Evolutionary conservation across 306 rosid genomes (phyloP).

Genomic region (Sindora glabra): DNA sequence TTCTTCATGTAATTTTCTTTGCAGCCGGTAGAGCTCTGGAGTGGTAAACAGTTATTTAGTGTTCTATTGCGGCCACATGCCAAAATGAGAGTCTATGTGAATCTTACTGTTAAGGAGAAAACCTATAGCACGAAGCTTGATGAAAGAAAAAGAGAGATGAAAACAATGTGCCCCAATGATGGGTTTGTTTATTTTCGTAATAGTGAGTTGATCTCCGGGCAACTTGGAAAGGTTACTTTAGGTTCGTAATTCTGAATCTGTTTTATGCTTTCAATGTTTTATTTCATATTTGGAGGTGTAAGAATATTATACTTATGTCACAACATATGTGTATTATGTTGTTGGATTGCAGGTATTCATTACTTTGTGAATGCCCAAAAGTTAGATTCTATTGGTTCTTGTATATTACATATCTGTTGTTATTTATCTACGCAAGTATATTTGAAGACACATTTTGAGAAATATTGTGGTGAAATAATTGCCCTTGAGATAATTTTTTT

Average conservation of each 20-base stretch:
- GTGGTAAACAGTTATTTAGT: conserved; percentile 89
- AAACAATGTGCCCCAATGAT: conserved; percentile 81
- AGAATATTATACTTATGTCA: not conserved
- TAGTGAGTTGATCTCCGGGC: conserved; percentile 93
- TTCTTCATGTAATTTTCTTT: conserved; percentile 21
- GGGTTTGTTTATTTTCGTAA: conserved; percentile 88
- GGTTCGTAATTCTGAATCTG: conserved; percentile 43
- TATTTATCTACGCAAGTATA: no score
- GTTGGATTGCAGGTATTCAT: not conserved
- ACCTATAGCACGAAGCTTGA: conserved; percentile 41
- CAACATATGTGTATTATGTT: not conserved
- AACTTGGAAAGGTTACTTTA: conserved; percentile 91
- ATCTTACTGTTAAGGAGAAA: conserved; percentile 78
- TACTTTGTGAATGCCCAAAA: not conserved
- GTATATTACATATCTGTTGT: not conserved
- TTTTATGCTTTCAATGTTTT: not conserved
- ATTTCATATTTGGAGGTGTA: not conserved
- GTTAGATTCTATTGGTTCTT: not conserved
- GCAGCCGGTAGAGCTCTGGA: conserved; percentile 98
- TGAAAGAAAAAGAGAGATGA: conserved; percentile 42
- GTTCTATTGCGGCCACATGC: conserved; percentile 78
- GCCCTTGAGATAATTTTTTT: no score
- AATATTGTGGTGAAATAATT: not conserved
- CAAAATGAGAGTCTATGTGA: conserved; percentile 68
- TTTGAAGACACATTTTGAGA: not conserved